phyloP scores from a whole-genome alignment of 108 stramenopile species.

The Skeletonema grethae region DNA sequence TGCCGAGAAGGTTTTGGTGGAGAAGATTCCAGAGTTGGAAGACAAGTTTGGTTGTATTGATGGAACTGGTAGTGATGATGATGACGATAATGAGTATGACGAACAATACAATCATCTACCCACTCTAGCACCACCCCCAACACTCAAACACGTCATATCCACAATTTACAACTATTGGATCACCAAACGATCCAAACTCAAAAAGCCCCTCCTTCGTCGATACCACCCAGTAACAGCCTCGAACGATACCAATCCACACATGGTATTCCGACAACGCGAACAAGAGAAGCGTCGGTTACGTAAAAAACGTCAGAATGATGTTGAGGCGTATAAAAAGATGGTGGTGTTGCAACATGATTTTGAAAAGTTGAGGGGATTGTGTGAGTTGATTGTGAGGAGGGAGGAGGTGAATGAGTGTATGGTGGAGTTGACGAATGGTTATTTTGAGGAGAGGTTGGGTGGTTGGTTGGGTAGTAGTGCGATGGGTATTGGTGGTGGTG shows the following conservation, averaged over 20 bases:
- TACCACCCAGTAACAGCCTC: constrained; percentile 91
- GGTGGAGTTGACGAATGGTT: constrained; percentile 63
- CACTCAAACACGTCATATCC: constrained; percentile 56
- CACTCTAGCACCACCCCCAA: constrained; percentile 47
- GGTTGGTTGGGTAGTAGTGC: constrained; percentile 63
- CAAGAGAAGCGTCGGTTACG: constrained; percentile 96
- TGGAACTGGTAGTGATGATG: not conserved
- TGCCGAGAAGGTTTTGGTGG: constrained; percentile 65
- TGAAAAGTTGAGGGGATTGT: constrained; percentile 61
- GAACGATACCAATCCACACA: constrained; percentile 94
- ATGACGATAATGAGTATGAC: not conserved
- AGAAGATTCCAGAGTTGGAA: constrained; percentile 58
- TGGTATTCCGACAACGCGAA: constrained; percentile 93
- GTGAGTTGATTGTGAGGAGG: constrained; percentile 64
- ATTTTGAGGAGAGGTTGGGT: constrained; percentile 66
- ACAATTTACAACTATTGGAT: constrained; percentile 91
- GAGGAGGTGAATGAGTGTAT: constrained; percentile 67
- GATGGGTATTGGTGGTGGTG: constrained; percentile 52
- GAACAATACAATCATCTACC: constrained; percentile 12
- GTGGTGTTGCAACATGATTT: constrained; percentile 83
- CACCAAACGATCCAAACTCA: constrained; percentile 82
- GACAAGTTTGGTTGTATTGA: constrained; percentile 54
- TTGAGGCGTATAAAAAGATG: constrained; percentile 90
- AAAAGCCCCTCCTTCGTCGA: constrained; percentile 86
- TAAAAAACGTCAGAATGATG: constrained; percentile 92